Conservation (phyloP, 164 flowering plant genomes). For the Vitis amurensis region DNA sequence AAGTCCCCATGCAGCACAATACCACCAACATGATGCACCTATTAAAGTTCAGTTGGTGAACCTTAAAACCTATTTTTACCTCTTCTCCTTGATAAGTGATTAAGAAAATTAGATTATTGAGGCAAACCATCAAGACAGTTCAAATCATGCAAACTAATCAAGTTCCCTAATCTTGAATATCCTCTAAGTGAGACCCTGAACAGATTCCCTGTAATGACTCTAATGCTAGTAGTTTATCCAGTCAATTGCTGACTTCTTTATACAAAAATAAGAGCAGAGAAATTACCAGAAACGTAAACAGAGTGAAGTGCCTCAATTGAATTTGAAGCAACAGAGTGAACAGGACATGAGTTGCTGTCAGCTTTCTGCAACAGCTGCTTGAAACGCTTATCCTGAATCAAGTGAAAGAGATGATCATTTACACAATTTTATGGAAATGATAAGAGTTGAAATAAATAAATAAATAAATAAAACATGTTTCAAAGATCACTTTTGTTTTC, state of each 20-base stretch:
- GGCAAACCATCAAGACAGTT: too few relatives aligned
- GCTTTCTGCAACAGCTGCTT: constrained; percentile 73
- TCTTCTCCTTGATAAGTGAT: too few relatives aligned
- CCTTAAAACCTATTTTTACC: too few relatives aligned
- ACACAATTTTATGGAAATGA: background rate
- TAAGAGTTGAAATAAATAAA: background rate
- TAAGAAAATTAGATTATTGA: too few relatives aligned
- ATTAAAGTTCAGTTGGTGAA: too few relatives aligned
- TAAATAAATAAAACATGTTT: too few relatives aligned
- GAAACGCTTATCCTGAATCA: constrained; percentile 61
- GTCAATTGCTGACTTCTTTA: background rate
- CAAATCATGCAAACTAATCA: background rate
- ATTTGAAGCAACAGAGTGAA: constrained; percentile 51
- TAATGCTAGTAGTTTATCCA: background rate
- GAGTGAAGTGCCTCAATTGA: constrained; percentile 52
- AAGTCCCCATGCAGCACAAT: too few relatives aligned
- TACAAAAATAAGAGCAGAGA: background rate
- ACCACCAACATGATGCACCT: too few relatives aligned
- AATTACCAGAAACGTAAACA: constrained; percentile 58
- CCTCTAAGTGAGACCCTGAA: background rate
- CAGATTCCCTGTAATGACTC: background rate
- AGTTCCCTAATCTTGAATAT: background rate
- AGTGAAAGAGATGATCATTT: background rate
- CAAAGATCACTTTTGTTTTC: too few relatives aligned
- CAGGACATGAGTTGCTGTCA: constrained; percentile 42